Evolutionary conservation across 1,139 yeast genomes (phyloP).

Genomic region (Yamadazyma dushanensis): DNA sequence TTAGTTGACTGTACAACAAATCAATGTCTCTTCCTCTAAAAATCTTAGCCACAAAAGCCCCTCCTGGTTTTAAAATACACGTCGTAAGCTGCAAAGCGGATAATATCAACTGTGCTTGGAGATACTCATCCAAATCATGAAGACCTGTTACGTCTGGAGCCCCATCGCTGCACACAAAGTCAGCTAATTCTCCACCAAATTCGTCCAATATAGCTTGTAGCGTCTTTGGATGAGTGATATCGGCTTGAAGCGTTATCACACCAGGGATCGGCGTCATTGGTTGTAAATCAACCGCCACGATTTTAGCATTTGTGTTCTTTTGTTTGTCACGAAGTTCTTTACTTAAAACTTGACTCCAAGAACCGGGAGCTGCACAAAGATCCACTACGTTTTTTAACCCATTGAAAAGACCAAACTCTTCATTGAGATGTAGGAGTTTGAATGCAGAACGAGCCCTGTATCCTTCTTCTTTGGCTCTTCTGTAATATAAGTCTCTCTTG

Average conservation of each 20-base stretch:
- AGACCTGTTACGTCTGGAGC: slow-evolving; percentile 98
- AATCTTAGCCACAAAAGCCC: slow-evolving; percentile 92
- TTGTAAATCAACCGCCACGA: slow-evolving; percentile 92
- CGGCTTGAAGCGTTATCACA: slow-evolving; percentile 89
- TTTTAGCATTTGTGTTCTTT: slow-evolving; percentile 52
- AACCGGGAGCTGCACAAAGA: slow-evolving; percentile 98
- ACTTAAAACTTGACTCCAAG: slow-evolving; percentile 97
- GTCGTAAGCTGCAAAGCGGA: slow-evolving; percentile 91
- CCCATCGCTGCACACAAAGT: slow-evolving; percentile 94
- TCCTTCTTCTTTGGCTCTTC: slow-evolving; percentile 96
- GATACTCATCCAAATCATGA: slow-evolving; percentile 94
- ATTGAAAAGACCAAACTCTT: slow-evolving; percentile 79
- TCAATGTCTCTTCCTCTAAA: slow-evolving; percentile 96
- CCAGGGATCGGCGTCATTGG: slow-evolving; percentile 95
- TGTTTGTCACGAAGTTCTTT: slow-evolving; percentile 54
- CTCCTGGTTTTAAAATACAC: slow-evolving; percentile 83
- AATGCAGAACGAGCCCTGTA: slow-evolving; percentile 97
- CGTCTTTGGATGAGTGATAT: slow-evolving; percentile 93
- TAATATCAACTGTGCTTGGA: slow-evolving; percentile 89
- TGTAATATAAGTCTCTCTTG: slow-evolving; percentile 84
- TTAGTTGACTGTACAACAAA: slow-evolving; percentile 82
- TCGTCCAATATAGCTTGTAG: slow-evolving; percentile 69
- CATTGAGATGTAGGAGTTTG: slow-evolving; percentile 84
- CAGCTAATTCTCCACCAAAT: slow-evolving; percentile 91
- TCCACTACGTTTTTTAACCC: slow-evolving; percentile 85